Percentiles rank a stretch among this genome's conserved stretches.
Evolutionary conservation across 2,329 filamentous ascomycete genomes (phyloP).

Genomic region (Fulvia fulva): DNA sequence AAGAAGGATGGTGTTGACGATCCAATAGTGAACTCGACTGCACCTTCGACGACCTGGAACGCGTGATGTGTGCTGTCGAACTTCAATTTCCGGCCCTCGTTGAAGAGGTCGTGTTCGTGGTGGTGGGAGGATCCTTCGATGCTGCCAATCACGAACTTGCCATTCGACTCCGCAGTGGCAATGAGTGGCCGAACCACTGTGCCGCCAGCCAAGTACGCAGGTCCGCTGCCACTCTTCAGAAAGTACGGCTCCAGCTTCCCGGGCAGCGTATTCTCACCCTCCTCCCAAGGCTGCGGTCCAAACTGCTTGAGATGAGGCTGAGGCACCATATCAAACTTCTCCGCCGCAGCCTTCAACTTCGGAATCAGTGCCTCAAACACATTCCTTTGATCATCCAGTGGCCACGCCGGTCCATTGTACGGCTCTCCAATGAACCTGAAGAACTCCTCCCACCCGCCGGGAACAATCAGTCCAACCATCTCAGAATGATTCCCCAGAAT

Average conservation of each 20-base stretch:
- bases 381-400: conserved; percentile 51
- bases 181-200: conserved; percentile 48
- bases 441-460: conserved; percentile 59
- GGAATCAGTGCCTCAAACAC: conserved; percentile 49
- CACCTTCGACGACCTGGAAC: conserved; percentile 48
- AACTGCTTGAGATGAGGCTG: conserved; percentile 47
- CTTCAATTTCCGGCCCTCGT: conserved; percentile 32
- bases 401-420: conserved; percentile 45
- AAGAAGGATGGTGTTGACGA: conserved; percentile 35
- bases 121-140: conserved; percentile 47
- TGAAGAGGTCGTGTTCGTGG: conserved; percentile 33
- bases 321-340: conserved; percentile 55
- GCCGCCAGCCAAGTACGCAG: conserved; percentile 45
- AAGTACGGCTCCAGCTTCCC: conserved; percentile 46
- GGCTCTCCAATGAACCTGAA: conserved; percentile 56
- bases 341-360: conserved; percentile 54
- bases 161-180: conserved; percentile 45
- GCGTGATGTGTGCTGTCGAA: conserved; percentile 52
- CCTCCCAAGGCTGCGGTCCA: conserved; percentile 42
- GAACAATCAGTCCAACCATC: conserved; percentile 52
- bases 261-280: conserved; percentile 40
- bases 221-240: conserved; percentile 49
- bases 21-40: conserved; percentile 41
- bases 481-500: conserved; percentile 54
- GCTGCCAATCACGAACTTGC: conserved; percentile 52